Conservation (phyloP, 2,329 filamentous ascomycete species). For the Graphilbum sp. region DNA sequence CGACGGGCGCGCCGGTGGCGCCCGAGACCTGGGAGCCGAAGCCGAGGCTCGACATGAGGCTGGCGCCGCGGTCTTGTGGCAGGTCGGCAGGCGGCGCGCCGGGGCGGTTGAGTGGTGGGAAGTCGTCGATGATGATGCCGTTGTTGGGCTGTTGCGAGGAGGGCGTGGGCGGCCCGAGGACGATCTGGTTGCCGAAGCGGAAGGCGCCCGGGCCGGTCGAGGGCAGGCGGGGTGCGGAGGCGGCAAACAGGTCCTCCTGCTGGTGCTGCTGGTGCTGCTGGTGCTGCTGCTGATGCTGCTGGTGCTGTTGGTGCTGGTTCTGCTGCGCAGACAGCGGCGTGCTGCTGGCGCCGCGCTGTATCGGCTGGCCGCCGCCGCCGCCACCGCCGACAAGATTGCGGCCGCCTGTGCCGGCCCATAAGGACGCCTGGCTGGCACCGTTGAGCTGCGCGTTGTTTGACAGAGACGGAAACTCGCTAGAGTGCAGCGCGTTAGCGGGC, state of each 20-base stretch:
- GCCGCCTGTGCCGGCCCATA: constrained; percentile 34
- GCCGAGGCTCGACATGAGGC: constrained; percentile 34
- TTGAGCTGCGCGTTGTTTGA: constrained; percentile 42
- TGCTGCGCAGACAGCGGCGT: constrained; percentile 27
- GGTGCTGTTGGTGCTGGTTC: too few relatives aligned
- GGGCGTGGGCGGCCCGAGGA: constrained; percentile 17
- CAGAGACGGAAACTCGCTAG: constrained; percentile 50
- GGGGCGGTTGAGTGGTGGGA: constrained; percentile 42
- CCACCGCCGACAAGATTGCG: constrained; percentile 34
- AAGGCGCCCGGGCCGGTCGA: constrained; percentile 24
- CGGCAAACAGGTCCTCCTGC: constrained; percentile 31
- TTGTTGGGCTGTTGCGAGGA: constrained; percentile 23
- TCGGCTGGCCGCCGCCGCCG: constrained; percentile 26
- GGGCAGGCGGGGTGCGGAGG: constrained; percentile 14
- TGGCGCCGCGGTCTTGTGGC: constrained; percentile 34
- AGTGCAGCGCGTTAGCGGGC: too few relatives aligned
- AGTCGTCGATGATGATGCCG: constrained; percentile 36
- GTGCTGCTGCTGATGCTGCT: constrained; percentile 30
- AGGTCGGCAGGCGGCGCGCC: constrained; percentile 37
- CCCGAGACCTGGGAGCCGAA: constrained; percentile 30
- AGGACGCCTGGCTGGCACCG: constrained; percentile 29
- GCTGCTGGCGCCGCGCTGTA: constrained; percentile 33
- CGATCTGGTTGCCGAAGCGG: constrained; percentile 34
- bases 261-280: constrained; percentile 23
- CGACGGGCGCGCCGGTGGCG: not conserved